Percentiles rank a stretch among this genome's conserved stretches.
phyloP scores from a whole-genome alignment of 2,329 filamentous ascomycete species.

The Bisporella sp. region DNA sequence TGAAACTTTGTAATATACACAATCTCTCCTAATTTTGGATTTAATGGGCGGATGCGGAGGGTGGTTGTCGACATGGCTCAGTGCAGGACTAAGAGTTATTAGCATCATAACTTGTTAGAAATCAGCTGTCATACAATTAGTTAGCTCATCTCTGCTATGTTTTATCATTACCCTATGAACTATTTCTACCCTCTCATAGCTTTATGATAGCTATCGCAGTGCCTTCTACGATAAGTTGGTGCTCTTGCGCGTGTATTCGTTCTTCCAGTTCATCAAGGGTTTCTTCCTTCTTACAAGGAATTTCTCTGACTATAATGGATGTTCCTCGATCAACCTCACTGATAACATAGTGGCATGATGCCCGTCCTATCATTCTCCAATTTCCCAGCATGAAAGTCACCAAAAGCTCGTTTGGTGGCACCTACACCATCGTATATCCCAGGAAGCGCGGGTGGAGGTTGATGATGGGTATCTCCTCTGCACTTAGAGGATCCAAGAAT shows the following conservation, averaged over 20 bases:
- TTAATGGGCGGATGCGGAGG: no score
- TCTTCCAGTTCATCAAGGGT: conserved; percentile 58
- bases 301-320: conserved; percentile 63
- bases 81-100: no score
- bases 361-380: conserved; percentile 64
- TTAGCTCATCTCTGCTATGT: no score
- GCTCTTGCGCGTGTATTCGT: conserved; percentile 71
- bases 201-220: conserved; percentile 44
- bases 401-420: conserved; percentile 73
- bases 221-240: conserved; percentile 72
- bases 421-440: conserved; percentile 70
- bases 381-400: conserved; percentile 58
- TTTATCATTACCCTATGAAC: no score
- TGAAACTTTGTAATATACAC: no score
- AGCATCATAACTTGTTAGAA: no score
- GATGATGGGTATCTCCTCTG: conserved; percentile 50
- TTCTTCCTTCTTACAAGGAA: conserved; percentile 60
- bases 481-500: conserved; percentile 54
- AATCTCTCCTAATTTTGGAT: no score
- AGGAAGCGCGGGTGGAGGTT: conserved; percentile 62
- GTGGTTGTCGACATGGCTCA: no score
- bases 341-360: conserved; percentile 85
- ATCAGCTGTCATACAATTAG: no score
- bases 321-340: conserved; percentile 72
- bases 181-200: conserved; percentile 24